These are phyloP conservation scores for Meira nashicola DNA, from an alignment of 1,284 basidiomycete genomes.

Conservation along the genomic window DNA sequence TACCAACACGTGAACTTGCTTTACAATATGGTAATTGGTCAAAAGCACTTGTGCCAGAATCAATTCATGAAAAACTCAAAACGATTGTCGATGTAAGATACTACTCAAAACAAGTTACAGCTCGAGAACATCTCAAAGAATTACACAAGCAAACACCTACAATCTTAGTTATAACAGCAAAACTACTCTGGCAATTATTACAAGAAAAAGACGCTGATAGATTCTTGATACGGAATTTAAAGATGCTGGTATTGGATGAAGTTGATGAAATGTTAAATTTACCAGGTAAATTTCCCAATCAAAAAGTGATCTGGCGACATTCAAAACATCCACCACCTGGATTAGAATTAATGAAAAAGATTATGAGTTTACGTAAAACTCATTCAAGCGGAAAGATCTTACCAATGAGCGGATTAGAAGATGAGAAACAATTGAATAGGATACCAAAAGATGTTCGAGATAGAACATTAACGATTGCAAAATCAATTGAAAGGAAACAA, in stretches of 20 bases:
- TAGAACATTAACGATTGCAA: background rate
- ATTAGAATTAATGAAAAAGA: conserved; percentile 33
- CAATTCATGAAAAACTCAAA: conserved; percentile 24
- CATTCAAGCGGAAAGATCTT: conserved; percentile 40
- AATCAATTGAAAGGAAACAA: background rate
- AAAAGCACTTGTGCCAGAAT: conserved; percentile 27
- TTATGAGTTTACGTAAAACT: conserved; percentile 39
- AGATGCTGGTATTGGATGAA: conserved; percentile 47
- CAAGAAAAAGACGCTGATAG: conserved; percentile 26
- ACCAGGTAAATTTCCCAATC: conserved; percentile 43
- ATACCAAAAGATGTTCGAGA: conserved; percentile 32
- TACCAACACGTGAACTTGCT: conserved; percentile 49
- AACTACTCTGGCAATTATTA: conserved; percentile 39
- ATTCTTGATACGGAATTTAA: conserved; percentile 36
- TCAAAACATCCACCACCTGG: conserved; percentile 42
- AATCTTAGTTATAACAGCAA: conserved; percentile 46
- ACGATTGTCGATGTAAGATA: conserved; percentile 41
- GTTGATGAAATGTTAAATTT: conserved; percentile 46
- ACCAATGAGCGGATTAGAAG: conserved; percentile 41
- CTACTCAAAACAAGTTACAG: conserved; percentile 21
- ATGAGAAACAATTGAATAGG: conserved; percentile 17
- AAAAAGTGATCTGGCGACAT: conserved; percentile 44
- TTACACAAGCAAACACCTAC: conserved; percentile 37
- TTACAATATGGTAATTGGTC: conserved; percentile 45
- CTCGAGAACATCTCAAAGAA: conserved; percentile 25